These are phyloP conservation scores for Moesziomyces antarcticus DNA, from an alignment of 1,284 basidiomycete species.

Conservation along the genomic window DNA sequence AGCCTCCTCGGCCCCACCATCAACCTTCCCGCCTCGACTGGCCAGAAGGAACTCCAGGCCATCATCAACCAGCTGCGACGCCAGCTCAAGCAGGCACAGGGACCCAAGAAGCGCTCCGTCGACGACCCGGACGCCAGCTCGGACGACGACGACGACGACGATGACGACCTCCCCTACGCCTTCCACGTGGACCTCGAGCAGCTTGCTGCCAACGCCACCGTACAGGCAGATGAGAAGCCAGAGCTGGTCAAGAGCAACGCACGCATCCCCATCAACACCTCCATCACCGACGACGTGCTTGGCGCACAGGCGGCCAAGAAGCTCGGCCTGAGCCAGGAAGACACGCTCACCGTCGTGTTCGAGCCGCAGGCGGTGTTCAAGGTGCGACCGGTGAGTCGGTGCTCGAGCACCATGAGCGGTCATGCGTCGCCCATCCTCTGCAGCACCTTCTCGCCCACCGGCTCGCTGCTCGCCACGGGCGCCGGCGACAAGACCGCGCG, in stretches of 20 bases:
- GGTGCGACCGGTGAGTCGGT: conserved; percentile 90
- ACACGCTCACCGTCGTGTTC: conserved; percentile 64
- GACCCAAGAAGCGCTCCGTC: conserved; percentile 28
- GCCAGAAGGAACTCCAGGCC: conserved; percentile 59
- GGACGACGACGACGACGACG: conserved; percentile 59
- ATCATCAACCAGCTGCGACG: conserved; percentile 63
- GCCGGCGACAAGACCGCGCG: conserved; percentile 93
- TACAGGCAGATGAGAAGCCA: conserved; percentile 11
- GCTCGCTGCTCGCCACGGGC: conserved; percentile 88
- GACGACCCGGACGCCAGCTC: conserved; percentile 42
- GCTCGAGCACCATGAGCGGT: conserved; percentile 84
- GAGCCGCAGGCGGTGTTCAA: conserved; percentile 92
- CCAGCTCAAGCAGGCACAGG: conserved; percentile 44
- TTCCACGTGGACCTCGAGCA: conserved; percentile 62
- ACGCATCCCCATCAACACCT: conserved; percentile 56
- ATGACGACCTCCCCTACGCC: conserved; percentile 64
- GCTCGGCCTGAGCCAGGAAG: conserved; percentile 63
- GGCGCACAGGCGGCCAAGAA: conserved; percentile 50
- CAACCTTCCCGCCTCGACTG: conserved; percentile 59
- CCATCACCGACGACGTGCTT: conserved; percentile 59
- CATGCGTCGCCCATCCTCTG: conserved; percentile 94
- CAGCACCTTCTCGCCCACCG: conserved; percentile 93
- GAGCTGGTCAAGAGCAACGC: conserved; percentile 50
- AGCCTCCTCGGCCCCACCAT: conserved; percentile 59
- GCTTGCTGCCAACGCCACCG: conserved; percentile 21